Evolutionary conservation across 2,329 filamentous ascomycete species (phyloP), one percentile per base, ranked within the genome.

Genomic region (Colletotrichum sp.): DNA sequence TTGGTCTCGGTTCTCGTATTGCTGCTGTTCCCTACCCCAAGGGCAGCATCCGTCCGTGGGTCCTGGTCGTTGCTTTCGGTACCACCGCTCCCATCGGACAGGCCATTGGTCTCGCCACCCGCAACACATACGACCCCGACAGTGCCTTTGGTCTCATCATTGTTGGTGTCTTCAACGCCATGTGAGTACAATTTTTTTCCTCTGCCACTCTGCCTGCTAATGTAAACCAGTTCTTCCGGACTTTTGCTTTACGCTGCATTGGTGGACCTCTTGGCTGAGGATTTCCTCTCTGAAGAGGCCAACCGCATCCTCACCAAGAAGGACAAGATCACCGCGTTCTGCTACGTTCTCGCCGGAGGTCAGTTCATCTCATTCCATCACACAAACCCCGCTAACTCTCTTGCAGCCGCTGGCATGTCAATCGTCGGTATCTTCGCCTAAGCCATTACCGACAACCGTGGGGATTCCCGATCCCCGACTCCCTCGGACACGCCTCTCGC

Each of bases 31-130:
- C 91, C 2, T 93, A 92, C 77, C 88, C 89, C 18, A 88, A 87
- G 75, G 86, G 85, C 30, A 92, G 90, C 80, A 81, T 87, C 77
- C 89, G 90, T 30, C 92, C 92, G 1, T 93, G 92, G 92, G 74
- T 91, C 1, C 84, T 93, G 18, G 91, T 93, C 3, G 79, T 92
- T 15, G 91, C 92, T 16, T 93, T 93, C 77, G 94, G 94, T 24
- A 88, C 90, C 74, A 95, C 94, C 2, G 98, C 95, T 0, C 95
- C 95, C 0, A 87, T 97, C 21, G 95, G 95, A 10, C 95, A 98
- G 82, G 95, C 91, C 10, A 92, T 93, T 74, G 92, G 92, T 28
- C 86, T 93, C 12, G 77, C 87, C 7, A 89, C 90, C 2, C 87
- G 90, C 71, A 88, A 88, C 79, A 86, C 87, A 5, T 93, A 93